These are phyloP conservation scores for Yarrowia sp. DNA, from an alignment of 805 yeast species.

Conservation along the genomic window DNA sequence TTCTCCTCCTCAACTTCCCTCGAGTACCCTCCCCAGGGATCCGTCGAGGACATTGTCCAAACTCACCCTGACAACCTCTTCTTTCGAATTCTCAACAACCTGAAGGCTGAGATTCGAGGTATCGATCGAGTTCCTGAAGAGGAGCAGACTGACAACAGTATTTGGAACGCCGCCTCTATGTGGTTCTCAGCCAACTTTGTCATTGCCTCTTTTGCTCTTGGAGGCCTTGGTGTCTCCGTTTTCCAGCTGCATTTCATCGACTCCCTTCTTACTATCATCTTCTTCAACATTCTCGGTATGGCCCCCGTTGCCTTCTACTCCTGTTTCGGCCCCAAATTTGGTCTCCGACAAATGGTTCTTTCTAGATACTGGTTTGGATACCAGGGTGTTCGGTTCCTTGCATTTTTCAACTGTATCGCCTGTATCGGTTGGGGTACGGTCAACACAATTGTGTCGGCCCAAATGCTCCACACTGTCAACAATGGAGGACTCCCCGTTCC, in stretches of 20 bases:
- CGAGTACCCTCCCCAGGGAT: not conserved
- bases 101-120: constrained; percentile 60
- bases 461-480: constrained; percentile 73
- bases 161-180: constrained; percentile 74
- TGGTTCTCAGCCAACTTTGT: constrained; percentile 91
- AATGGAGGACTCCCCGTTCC: constrained; percentile 68
- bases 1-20: constrained; percentile 14
- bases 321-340: constrained; percentile 75
- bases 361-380: constrained; percentile 78
- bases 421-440: constrained; percentile 97
- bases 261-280: constrained; percentile 59
- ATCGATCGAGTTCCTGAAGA: constrained; percentile 77
- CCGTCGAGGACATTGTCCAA: constrained; percentile 24
- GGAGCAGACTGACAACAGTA: constrained; percentile 64
- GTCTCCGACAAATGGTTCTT: constrained; percentile 82
- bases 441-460: constrained; percentile 86
- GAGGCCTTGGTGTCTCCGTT: constrained; percentile 63
- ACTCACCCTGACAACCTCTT: constrained; percentile 15
- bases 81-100: not conserved
- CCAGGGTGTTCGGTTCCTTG: constrained; percentile 68
- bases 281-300: constrained; percentile 71
- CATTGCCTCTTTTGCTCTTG: constrained; percentile 75
- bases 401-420: constrained; percentile 72
- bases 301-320: constrained; percentile 80
- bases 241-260: constrained; percentile 74